Evolutionary conservation across 1,139 yeast genomes (phyloP), one percentile per base, ranked within the genome.

Genomic region (Meyerozyma carpophila): DNA sequence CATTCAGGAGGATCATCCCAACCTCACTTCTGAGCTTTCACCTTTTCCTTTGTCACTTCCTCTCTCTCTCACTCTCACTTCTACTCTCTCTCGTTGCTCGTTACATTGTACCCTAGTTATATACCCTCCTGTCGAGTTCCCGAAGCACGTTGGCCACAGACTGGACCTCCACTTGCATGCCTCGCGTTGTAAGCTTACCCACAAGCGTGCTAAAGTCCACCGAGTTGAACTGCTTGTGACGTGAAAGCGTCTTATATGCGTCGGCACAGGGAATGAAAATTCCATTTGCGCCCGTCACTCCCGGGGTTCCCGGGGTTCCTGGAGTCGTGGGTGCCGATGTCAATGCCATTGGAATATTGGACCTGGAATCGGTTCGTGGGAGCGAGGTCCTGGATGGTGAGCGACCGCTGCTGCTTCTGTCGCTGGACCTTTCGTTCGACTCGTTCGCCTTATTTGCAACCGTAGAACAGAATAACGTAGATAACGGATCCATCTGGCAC

Each of bases 101-200:
- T 31, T 21, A 21, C 24, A 21, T 21, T 21, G 8, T 31, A 14
- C 18, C n/a, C 42, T 55, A 76, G 56, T 73, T 73, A 51, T 81
- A 81, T 43, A 84, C 66, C 52, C 86, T 70, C 55, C 88, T 73
- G 59, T 88, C 95, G 52, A 88, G 70, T 56, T 87, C 93, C 37
- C 95, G 70, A 49, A 88, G 68, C 24, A 87, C 90, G 52, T 84
- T 84, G 25, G 93, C 95, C 29, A 88, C 94, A 48, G 88, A 80
- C 56, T 84, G 88, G 8, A 86, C 95, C 56, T 88, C 96, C 37
- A 88, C 95, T 55, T 84, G 89, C 86, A 86, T 85, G 2, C 95
- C 95, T 51, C 86, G 70, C 0, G 95, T 86, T 36, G 85, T 82
- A 50, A 88, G 71, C 55, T 84, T 81, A 8, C 88, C 88, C 4